phyloP scores from a whole-genome alignment of 1,139 yeast species.

The Magnusiomyces fungicola region DNA sequence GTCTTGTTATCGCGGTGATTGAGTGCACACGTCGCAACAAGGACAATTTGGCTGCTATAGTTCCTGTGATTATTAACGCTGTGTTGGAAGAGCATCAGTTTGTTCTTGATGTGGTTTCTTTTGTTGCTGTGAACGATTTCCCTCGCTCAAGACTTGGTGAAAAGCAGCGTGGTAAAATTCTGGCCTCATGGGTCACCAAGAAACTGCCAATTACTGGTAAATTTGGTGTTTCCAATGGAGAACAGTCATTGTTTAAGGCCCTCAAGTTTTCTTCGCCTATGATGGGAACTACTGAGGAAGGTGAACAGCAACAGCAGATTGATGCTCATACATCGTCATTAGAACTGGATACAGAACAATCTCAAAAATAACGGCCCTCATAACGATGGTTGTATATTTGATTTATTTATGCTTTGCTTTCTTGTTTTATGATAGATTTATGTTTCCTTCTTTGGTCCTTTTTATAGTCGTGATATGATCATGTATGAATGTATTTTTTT shows the following conservation, averaged over 20 bases:
- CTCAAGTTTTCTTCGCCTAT: slow-evolving; percentile 12
- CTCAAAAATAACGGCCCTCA: background rate
- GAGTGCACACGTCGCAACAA: slow-evolving; percentile 41
- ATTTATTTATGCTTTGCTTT: no score
- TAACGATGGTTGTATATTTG: no score
- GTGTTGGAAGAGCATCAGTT: slow-evolving; percentile 77
- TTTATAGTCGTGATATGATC: no score
- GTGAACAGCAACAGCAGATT: background rate
- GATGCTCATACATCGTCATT: background rate
- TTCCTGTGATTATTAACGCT: slow-evolving; percentile 75
- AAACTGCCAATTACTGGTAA: slow-evolving; percentile 33
- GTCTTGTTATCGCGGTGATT: slow-evolving; percentile 69
- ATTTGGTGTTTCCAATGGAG: slow-evolving; percentile 33
- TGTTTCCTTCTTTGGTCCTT: no score
- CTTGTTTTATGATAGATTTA: no score
- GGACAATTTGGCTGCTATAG: slow-evolving; percentile 56
- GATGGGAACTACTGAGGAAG: slow-evolving; percentile 1
- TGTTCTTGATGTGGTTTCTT: slow-evolving; percentile 79
- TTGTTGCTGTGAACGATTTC: slow-evolving; percentile 56
- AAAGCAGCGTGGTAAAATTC: slow-evolving; percentile 65
- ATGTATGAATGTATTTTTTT: no score
- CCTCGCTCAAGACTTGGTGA: slow-evolving; percentile 67
- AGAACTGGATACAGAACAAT: background rate
- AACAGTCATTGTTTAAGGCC: slow-evolving; percentile 21
- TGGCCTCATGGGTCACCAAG: slow-evolving; percentile 47